Base-by-base conservation (phyloP, 2,329 filamentous ascomycete species). In the Fusarium proliferatum region DNA sequence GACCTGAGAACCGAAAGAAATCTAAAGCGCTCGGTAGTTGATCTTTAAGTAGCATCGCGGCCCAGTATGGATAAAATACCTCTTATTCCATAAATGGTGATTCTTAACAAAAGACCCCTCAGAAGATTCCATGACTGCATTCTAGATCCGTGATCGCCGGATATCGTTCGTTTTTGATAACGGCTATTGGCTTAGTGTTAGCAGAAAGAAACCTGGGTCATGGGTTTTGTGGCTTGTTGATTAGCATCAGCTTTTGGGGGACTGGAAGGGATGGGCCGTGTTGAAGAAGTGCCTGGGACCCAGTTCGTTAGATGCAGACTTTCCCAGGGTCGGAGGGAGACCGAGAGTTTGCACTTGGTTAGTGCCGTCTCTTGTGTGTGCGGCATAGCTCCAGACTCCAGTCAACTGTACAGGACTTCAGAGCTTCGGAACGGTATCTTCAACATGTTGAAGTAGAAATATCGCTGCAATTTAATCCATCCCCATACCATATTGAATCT, bases 191-290 rank as follows among this genome's bases (percentile, higher is more conserved):
- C 1, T 26, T 48, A 46, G 23, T 33, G 9, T 26, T 34, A 36
- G n/a, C 6, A 46, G 39, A 36, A 10, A 9, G 23, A 58, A 48
- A 28, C 41, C 41, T 17, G n/a, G 55, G 55, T 46, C 55, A 58
- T 58, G 39, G 41, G 19, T 58, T 34, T 36, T 17, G 41, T 58
- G 39, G 55, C 55, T 58, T 58, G 41, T 46, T 46, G 41, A 58
- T 58, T 58, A 58, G 55, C n/a, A 58, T 48, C 55, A 36, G 17
- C 15, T 6, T 23, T 23, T 19, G 5, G 13, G 52, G 52, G 15
- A 45, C 39, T 58, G 55, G 41, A 58, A 58, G 55, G 55, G 55
- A 58, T 58, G 17, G 55, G 13, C 38, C 51, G n/a, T 39, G 51
- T 53, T 53, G 51, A 39, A 19, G 34, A 28, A 19, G 41, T 36